A percentile compares a stretch with the other conserved stretches of the same genome.
Conservation (phyloP, 2,329 filamentous ascomycete genomes). For the Arthrobotrys conoides region DNA sequence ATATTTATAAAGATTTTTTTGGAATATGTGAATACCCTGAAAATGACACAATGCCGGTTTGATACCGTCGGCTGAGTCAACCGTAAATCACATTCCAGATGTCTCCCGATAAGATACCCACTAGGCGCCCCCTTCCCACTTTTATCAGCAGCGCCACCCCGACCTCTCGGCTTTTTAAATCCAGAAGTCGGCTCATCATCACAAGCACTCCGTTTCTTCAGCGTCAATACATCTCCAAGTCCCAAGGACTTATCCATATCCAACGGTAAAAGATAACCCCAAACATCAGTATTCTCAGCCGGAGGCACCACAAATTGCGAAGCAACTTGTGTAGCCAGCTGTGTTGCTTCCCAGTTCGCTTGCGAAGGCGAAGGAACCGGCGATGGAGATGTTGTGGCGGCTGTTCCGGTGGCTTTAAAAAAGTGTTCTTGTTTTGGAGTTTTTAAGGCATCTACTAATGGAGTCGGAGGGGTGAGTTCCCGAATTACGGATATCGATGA, state of each 20-base stretch:
- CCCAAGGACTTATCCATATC: slow-evolving; percentile 73
- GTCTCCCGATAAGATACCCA: slow-evolving; percentile 91
- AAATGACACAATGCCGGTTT: slow-evolving; percentile 65
- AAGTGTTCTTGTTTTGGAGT: slow-evolving; percentile 73
- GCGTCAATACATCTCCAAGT: slow-evolving; percentile 76
- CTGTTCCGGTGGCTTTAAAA: slow-evolving; percentile 69
- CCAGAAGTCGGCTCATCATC: slow-evolving; percentile 72
- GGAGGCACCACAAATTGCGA: slow-evolving; percentile 87
- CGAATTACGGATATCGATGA: slow-evolving; percentile 71
- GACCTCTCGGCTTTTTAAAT: slow-evolving; percentile 67
- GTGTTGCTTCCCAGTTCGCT: slow-evolving; percentile 68
- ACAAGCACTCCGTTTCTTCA: slow-evolving; percentile 82
- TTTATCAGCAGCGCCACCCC: slow-evolving; percentile 73
- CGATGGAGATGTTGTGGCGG: slow-evolving; percentile 79
- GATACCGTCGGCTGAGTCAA: slow-evolving; percentile 64
- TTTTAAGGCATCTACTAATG: slow-evolving; percentile 72
- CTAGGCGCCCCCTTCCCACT: slow-evolving; percentile 75
- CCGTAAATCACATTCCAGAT: slow-evolving; percentile 81
- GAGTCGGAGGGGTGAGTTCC: slow-evolving; percentile 82
- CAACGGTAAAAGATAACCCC: slow-evolving; percentile 92
- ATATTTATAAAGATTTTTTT: not conserved
- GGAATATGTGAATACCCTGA: slow-evolving; percentile 60
- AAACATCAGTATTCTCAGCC: slow-evolving; percentile 78
- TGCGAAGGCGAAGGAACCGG: slow-evolving; percentile 70
- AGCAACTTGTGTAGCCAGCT: slow-evolving; percentile 75